Conservation (phyloP, 768 basidiomycete species). For the Harrya chromipes region DNA sequence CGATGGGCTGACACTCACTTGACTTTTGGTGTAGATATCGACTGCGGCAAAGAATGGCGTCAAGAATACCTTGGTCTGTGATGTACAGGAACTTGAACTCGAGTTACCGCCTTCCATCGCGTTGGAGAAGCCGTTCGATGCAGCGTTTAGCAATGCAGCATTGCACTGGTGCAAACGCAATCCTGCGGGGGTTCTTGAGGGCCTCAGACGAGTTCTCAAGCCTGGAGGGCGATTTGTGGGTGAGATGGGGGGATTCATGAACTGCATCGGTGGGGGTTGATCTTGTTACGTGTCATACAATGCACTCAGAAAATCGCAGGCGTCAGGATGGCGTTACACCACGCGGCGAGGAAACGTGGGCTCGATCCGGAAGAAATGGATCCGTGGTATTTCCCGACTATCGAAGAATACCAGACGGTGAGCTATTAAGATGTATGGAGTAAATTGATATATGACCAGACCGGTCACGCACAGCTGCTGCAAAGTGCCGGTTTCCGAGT, state of each 20-base stretch:
- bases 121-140: conserved; percentile 52
- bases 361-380: conserved; percentile 59
- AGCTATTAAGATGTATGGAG: conserved; percentile 6
- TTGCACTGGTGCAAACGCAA: conserved; percentile 85
- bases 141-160: conserved; percentile 76
- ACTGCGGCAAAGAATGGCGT: conserved; percentile 50
- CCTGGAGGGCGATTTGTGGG: conserved; percentile 68
- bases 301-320: conserved; percentile 39
- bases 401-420: conserved; percentile 61
- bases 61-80: conserved; percentile 46
- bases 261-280: conserved; percentile 52
- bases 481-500: conserved; percentile 55
- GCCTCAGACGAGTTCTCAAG: conserved; percentile 60
- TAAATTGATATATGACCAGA: conserved; percentile 2
- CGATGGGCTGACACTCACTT: neutral
- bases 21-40: conserved; percentile 41
- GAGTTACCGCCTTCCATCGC: conserved; percentile 32
- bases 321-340: conserved; percentile 54
- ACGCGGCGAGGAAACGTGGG: conserved; percentile 49
- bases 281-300: neutral
- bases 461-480: conserved; percentile 43
- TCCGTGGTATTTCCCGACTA: conserved; percentile 85
- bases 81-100: conserved; percentile 48
- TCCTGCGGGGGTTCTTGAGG: conserved; percentile 61
- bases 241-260: conserved; percentile 79